These are phyloP conservation scores for Botryotinia convoluta DNA, from an alignment of 2,329 filamentous ascomycete species.

Conservation along the genomic window DNA sequence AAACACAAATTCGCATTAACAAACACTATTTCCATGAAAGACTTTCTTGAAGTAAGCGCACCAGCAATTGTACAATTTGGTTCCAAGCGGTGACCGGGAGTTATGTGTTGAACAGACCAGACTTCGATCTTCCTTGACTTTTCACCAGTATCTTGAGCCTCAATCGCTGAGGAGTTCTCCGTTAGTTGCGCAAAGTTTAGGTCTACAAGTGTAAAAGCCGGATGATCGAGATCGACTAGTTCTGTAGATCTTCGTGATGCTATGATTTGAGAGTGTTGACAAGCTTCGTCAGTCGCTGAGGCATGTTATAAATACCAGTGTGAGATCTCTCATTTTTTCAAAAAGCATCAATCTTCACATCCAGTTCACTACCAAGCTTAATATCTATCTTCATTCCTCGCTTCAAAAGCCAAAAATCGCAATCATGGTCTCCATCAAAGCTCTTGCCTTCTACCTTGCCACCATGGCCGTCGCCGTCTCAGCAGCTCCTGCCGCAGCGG, in stretches of 20 bases:
- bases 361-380: background rate
- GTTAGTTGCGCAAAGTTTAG: too few relatives aligned
- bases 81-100: background rate
- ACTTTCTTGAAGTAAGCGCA: background rate
- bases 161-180: background rate
- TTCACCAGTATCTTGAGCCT: background rate
- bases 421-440: slow-evolving; percentile 5
- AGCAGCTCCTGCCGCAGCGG: background rate
- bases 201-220: background rate
- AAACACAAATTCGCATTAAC: background rate
- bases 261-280: background rate
- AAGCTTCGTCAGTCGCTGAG: background rate
- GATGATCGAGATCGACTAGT: background rate
- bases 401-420: background rate
- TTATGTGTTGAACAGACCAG: background rate
- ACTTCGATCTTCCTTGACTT: background rate
- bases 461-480: background rate
- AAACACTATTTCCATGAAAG: background rate
- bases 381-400: background rate
- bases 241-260: background rate
- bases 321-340: background rate
- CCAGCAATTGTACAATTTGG: background rate
- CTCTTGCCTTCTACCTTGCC: background rate
- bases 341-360: background rate
- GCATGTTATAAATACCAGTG: background rate